Conservation (phyloP, 768 basidiomycete species). For the Russula abietina region DNA sequence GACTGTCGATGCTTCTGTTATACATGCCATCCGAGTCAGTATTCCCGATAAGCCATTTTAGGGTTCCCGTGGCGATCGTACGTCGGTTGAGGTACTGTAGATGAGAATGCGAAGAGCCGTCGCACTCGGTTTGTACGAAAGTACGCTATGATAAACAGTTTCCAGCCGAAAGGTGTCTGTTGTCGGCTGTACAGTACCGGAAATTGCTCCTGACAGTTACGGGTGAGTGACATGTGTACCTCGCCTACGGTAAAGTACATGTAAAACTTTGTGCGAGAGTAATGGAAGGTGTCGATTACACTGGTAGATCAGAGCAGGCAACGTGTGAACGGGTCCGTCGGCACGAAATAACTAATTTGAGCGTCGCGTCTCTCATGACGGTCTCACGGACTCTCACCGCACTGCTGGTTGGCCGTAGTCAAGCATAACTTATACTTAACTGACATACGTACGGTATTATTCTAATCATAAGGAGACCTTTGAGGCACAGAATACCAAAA, state of each 20-base stretch:
- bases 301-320: neutral
- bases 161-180: neutral
- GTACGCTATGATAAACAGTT: neutral
- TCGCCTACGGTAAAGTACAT: too few relatives aligned
- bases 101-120: neutral
- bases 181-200: too few relatives aligned
- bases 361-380: too few relatives aligned
- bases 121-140: too few relatives aligned
- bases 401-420: too few relatives aligned
- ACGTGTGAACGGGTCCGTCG: too few relatives aligned
- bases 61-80: neutral
- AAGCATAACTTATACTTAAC: neutral
- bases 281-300: neutral
- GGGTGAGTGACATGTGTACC: neutral
- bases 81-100: neutral
- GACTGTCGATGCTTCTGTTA: conserved; percentile 9
- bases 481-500: neutral
- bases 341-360: too few relatives aligned
- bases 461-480: neutral
- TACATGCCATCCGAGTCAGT: conserved; percentile 2
- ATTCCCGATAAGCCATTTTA: neutral
- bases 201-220: neutral
- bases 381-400: too few relatives aligned
- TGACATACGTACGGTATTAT: neutral
- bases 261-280: neutral